Evolutionary conservation across 2,329 filamentous ascomycete genomes (phyloP).

Genomic region (Diaporthe humulicola): DNA sequence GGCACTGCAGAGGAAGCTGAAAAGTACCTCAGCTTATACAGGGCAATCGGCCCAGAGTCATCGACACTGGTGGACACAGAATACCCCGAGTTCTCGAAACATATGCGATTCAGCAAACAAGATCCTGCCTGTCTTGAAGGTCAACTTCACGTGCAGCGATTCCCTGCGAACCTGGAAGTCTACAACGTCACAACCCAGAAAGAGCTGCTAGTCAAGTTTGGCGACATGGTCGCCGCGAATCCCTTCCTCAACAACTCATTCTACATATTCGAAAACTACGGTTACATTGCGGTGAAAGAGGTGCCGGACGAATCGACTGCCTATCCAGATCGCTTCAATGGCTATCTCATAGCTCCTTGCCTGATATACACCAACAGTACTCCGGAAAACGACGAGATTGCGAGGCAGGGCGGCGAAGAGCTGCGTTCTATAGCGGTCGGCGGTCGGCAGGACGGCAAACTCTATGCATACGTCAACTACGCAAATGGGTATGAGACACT

Average conservation of each 20-base stretch:
- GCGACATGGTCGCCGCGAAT: constrained; percentile 1
- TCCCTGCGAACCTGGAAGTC: constrained; percentile 27
- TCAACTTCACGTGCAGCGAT: constrained; percentile 5
- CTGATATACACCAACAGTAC: constrained; percentile 53
- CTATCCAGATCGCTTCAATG: constrained; percentile 14
- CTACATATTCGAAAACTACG: constrained; percentile 48
- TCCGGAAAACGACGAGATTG: constrained; percentile 41
- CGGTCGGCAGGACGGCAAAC: constrained; percentile 41
- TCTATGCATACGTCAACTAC: constrained; percentile 36
- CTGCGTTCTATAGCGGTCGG: not conserved
- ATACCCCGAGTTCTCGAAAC: constrained; percentile 41
- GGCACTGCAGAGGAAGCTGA: constrained; percentile 37
- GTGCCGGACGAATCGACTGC: not conserved
- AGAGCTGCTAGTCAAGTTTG: not conserved
- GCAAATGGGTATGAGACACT: constrained; percentile 32
- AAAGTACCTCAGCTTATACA: not conserved
- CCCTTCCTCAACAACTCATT: constrained; percentile 46
- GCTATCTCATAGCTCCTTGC: constrained; percentile 53
- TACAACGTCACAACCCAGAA: constrained; percentile 52
- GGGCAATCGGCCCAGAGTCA: not conserved
- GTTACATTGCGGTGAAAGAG: not conserved
- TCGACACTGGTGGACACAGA: not conserved
- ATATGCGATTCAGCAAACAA: constrained; percentile 45
- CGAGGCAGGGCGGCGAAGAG: constrained; percentile 1
- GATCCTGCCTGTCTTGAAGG: constrained; percentile 46